Percentiles rank a stretch among this genome's conserved stretches.
These are phyloP conservation scores for Gastrolobium bilobum DNA, from an alignment of 306 rosid species.

Conservation along the genomic window DNA sequence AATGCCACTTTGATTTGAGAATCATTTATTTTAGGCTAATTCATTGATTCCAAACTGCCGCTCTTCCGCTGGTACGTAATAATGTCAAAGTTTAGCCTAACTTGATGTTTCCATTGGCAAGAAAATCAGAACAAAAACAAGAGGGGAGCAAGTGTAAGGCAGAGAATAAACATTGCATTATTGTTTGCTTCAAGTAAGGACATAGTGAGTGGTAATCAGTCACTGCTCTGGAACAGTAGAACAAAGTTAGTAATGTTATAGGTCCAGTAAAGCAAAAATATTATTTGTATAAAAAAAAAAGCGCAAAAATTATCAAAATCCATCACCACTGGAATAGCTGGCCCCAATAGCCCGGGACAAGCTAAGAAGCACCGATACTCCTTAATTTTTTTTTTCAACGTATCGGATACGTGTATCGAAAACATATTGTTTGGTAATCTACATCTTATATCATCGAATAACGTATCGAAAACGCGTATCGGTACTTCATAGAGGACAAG, in stretches of 20 bases:
- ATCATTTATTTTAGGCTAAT: constrained; percentile 45
- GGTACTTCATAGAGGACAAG: no score
- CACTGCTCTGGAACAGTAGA: constrained; percentile 31
- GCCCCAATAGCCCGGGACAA: constrained; percentile 44
- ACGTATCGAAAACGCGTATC: no score
- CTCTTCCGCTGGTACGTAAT: background rate
- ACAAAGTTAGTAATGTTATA: background rate
- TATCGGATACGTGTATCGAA: no score
- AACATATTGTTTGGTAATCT: no score
- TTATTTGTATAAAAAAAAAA: no score
- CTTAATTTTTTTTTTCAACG: no score
- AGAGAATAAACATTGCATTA: constrained; percentile 33
- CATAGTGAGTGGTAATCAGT: constrained; percentile 44
- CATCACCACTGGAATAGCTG: constrained; percentile 40
- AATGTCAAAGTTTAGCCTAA: constrained; percentile 46
- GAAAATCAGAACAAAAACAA: constrained; percentile 28
- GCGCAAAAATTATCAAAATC: constrained; percentile 36
- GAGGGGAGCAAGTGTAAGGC: background rate
- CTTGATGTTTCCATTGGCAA: constrained; percentile 40
- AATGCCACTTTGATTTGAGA: constrained; percentile 32
- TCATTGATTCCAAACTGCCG: constrained; percentile 41
- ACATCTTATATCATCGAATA: no score
- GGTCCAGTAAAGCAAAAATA: constrained; percentile 7
- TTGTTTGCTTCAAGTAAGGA: constrained; percentile 31
- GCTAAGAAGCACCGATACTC: no score